Evolutionary conservation across 306 rosid genomes (phyloP), one percentile per base, ranked within the genome.

Genomic region (Sicyos baderoa): DNA sequence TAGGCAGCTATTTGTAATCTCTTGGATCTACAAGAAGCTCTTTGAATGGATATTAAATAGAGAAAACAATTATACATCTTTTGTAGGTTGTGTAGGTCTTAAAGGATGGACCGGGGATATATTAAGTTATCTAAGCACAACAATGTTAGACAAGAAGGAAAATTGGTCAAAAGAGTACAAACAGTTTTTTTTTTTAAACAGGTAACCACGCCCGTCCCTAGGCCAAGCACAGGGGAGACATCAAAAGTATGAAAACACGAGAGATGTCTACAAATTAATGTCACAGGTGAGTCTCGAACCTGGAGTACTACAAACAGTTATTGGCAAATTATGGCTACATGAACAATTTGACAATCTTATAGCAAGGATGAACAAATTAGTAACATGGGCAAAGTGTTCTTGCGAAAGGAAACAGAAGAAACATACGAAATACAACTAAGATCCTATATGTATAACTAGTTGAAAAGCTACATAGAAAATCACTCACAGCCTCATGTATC

Each of bases 401-500:
- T 65, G 70, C 17, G 12, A 13, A 44, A 44, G 45, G 70, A 64
- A 65, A 64, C 1, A 2, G 70, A 45, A 64, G 12, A 37, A 65
- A 65, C 54, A 64, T 64, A 52, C 70, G 18, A 42, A 25, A 64
- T n/a, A 44, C 35, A 64, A 44, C 19, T 21, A 64, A 13, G 37
- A 21, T 22, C 70, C 70, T 6, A 44, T 18, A 37, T 45, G 19
- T 21, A 17, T 11, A 12, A 12, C 70, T 22, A 52, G 9, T 51
- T 51, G 60, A 27, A 32, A 29, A 44, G 54, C 21, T 70, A 40
- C 23, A 47, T 4, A 29, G 51, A 7, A 70, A 7, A 70, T 21
- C 11, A 70, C 70, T 27, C 59, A 60, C 44, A 37, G 7, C 7
- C 44, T 5, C 45, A 51, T 64, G 29, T 37, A 71, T 86, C 44